Evolutionary conservation across 2,329 filamentous ascomycete genomes (phyloP).

Genomic region (Coniochaeta ligniaria): DNA sequence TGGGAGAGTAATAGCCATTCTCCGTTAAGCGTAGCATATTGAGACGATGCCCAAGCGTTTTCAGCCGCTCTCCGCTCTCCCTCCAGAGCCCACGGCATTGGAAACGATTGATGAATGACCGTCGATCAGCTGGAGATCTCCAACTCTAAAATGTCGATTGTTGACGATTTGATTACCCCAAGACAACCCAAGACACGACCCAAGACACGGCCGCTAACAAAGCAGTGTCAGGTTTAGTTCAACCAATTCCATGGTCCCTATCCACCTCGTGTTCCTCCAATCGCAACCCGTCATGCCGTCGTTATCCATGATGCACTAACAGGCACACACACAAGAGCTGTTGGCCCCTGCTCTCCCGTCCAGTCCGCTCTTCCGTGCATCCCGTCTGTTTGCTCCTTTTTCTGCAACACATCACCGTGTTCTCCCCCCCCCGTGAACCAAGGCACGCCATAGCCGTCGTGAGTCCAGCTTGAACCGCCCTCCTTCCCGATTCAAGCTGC

Average conservation of each 20-base stretch:
- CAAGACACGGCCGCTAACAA: neutral
- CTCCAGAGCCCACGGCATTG: neutral
- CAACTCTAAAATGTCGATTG: neutral
- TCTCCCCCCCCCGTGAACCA: neutral
- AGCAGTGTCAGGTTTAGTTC: neutral
- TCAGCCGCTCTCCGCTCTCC: neutral
- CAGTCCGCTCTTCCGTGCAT: neutral
- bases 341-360: neutral
- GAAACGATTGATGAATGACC: neutral
- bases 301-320: neutral
- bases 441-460: neutral
- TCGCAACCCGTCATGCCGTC: neutral
- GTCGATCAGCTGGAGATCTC: neutral
- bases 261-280: neutral
- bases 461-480: neutral
- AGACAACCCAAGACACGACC: neutral
- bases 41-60: neutral
- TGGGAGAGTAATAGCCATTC: neutral
- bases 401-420: neutral
- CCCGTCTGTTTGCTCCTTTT: neutral
- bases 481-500: neutral
- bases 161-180: neutral
- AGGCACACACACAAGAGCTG: neutral
- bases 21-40: neutral
- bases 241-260: neutral